Evolutionary conservation across 1,139 yeast species (phyloP), one percentile per base, ranked within the genome.

Genomic region (Lodderomyces margitis): DNA sequence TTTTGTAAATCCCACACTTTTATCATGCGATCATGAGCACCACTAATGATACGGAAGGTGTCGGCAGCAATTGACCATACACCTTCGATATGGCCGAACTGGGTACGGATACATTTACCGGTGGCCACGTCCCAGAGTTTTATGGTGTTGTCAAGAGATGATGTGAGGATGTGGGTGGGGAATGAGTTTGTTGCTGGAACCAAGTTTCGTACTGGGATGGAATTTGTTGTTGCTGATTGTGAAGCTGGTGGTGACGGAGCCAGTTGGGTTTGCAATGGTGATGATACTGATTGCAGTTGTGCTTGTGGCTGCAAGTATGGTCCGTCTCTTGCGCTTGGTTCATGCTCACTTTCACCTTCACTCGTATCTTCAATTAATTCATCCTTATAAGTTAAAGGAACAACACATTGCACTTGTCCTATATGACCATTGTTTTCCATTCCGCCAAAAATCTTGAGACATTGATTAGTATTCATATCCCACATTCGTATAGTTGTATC

Each of bases 21-120:
- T 48, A 89, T 86, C 42, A 83, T 71, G 50, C 88, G 76, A 65
- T 92, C 98, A 57, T 91, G 97, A 1, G 96, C 92, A 2, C 97
- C 98, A 57, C 94, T 83, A 14, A 91, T 87, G 36, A 92, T 86
- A 51, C 98, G 75, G 71, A 92, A 92, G 34, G 92, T 89, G 66
- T 92, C 98, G 0, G 97, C 95, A 14, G 92, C 88, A 46, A 92
- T 85, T 33, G 92, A 87, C 97, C 98, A 91, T 15, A 92, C 96
- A 15, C 98, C 98, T 62, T 92, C 98, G 42, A 91, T 88, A 57
- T 92, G 98, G 5, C 98, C 98, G 65, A 91, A 91, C 59, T 92
- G 91, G 0, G 98, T 91, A 44, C 97, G 74, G 15, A 88, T 80
- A 57, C 98, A 91, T 59, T 80, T 80, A 3, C 97, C 97, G 0